These are phyloP conservation scores for Stropharia rugosoannulata DNA, from an alignment of 768 basidiomycete species.

Conservation along the genomic window DNA sequence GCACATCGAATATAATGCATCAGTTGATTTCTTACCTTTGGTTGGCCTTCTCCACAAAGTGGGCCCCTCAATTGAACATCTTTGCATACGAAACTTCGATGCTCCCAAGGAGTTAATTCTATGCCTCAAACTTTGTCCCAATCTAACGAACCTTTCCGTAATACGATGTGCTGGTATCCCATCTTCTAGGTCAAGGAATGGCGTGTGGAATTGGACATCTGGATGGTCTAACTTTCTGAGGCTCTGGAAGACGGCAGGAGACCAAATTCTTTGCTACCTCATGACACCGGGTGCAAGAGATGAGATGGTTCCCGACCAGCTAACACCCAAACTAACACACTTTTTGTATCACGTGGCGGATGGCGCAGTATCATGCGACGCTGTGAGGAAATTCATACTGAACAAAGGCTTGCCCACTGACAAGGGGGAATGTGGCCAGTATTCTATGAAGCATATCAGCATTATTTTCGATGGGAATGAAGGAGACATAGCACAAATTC, in stretches of 20 bases:
- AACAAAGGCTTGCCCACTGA: neutral
- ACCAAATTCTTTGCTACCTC: neutral
- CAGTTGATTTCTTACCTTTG: neutral
- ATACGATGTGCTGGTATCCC: too few relatives aligned
- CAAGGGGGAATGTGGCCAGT: too few relatives aligned
- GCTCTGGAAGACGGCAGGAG: neutral
- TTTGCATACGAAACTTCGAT: neutral
- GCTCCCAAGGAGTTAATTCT: neutral
- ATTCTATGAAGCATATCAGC: too few relatives aligned
- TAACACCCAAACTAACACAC: neutral
- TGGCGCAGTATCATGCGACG: neutral
- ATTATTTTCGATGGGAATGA: too few relatives aligned
- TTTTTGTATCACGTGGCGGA: neutral
- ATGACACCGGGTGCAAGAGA: neutral
- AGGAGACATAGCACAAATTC: too few relatives aligned
- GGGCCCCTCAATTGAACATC: neutral
- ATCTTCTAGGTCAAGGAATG: too few relatives aligned
- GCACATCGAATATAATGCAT: neutral
- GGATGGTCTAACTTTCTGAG: neutral
- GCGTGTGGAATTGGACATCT: neutral
- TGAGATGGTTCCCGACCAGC: neutral
- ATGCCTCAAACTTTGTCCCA: neutral
- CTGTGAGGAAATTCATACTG: neutral
- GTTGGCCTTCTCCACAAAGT: neutral
- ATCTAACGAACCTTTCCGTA: neutral